Conservation (phyloP, 306 rosid species). For the Rubus parviflorus region DNA sequence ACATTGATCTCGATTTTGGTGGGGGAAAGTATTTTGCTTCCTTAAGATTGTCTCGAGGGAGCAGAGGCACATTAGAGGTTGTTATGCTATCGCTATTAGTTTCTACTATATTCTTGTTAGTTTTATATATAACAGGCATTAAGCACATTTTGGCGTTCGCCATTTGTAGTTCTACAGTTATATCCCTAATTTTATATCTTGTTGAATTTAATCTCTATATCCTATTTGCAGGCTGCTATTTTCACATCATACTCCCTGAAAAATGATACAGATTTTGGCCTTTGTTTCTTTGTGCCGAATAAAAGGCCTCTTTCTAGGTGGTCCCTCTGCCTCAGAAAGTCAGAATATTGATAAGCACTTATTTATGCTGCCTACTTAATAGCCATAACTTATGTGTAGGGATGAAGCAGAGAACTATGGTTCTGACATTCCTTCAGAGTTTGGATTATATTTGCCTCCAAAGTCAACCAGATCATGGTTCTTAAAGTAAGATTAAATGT, state of each 20-base stretch:
- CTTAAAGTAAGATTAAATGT: constrained; percentile 61
- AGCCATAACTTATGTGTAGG: constrained; percentile 48
- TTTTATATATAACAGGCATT: not conserved
- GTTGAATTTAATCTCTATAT: constrained; percentile 26
- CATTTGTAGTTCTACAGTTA: not conserved
- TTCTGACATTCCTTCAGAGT: constrained; percentile 51
- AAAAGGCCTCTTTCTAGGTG: constrained; percentile 69
- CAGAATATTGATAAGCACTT: constrained; percentile 11
- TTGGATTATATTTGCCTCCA: constrained; percentile 73
- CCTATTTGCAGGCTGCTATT: constrained; percentile 64
- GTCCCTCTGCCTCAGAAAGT: constrained; percentile 22
- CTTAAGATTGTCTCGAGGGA: constrained; percentile 83
- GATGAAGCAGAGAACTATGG: constrained; percentile 47
- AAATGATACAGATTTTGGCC: constrained; percentile 66
- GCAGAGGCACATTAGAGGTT: constrained; percentile 83
- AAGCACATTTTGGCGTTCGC: not conserved
- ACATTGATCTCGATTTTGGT: constrained; percentile 74
- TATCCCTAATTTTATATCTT: constrained; percentile 18
- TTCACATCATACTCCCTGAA: constrained; percentile 77
- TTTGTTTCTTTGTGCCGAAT: constrained; percentile 65
- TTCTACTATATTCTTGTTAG: constrained; percentile 1
- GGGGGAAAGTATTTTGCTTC: constrained; percentile 67
- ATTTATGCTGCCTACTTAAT: constrained; percentile 28
- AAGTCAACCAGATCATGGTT: constrained; percentile 77
- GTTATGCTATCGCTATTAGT: constrained; percentile 19